Base-by-base conservation (phyloP, 129 eudicot genomes). In the Pittosporum tobira region DNA sequence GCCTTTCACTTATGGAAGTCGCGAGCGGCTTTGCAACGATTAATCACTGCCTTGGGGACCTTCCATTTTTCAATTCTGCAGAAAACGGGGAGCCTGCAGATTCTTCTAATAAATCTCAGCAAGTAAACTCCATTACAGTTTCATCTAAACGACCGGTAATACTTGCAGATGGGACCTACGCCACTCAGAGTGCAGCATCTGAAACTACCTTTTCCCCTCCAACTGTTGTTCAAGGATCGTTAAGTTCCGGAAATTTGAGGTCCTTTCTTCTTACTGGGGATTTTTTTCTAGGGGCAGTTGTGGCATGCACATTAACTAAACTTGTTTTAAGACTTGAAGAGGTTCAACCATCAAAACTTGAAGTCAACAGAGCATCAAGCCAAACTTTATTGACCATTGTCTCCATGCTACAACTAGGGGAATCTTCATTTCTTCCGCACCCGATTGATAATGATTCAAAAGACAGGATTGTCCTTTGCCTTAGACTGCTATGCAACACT, bases 41-140 rank as follows among this genome's bases (percentile, higher is more conserved):
- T n/a, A 89, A 85, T 68, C 96, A 91, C 54, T 91, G 98, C 67
- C 95, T 91, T 46, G 98, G 98, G 3, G 96, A 91, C 65, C 73
- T 88, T 18, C 96, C 96, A 0, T 88, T 88, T 69, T 88, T 79
- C 73, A 48, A 67, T 1, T 70, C 65, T 40, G 60, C 85, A 43
- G 96, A 88, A 69, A 88, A 79, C 30, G 94, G 88, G 30, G 95
- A 83, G 21, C 38, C 60, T 50, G 62, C 74, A 42, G 94, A 90
- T 75, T 73, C 94, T 56, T 72, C 84, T 28, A 88, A 77, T 57
- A 74, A 65, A 68, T 49, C 84, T 48, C 90, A 80, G 73, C 86
- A 74, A 74, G 85, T 72, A 9, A 85, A 77, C 62, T 70, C 88
- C 14, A 75, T 79, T 22, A 84, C 94, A 38, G 79, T 84, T 61